Conservation (phyloP, 202 grass and related monocot species). For the Eragrostis tef region DNA sequence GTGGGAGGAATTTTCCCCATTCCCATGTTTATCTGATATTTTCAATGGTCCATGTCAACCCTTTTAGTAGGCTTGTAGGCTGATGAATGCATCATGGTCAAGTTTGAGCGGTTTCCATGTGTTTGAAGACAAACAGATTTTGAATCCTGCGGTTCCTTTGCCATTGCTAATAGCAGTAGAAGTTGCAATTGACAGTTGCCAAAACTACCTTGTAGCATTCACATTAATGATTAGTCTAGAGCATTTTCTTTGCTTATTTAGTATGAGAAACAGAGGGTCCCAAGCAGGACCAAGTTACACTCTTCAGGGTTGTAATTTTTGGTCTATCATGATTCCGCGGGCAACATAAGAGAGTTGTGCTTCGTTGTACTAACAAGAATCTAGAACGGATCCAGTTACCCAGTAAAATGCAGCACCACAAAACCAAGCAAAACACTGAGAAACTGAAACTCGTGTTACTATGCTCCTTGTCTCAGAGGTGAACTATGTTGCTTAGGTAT, state of each 20-base stretch:
- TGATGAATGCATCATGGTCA: background rate
- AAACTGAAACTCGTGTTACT: background rate
- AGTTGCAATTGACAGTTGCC: background rate
- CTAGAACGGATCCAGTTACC: background rate
- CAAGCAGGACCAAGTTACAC: background rate
- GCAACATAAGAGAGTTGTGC: background rate
- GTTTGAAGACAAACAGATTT: background rate
- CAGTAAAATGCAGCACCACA: background rate
- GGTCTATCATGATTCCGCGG: background rate
- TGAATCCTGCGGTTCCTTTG: background rate
- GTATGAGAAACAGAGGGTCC: background rate
- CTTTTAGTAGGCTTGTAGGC: background rate
- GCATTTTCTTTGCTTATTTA: too few relatives aligned
- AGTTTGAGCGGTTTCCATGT: background rate
- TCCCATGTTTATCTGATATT: background rate
- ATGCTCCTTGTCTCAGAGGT: background rate
- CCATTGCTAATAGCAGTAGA: background rate
- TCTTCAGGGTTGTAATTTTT: background rate
- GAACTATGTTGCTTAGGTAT: conserved; percentile 58
- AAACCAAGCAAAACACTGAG: background rate
- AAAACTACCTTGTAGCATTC: conserved; percentile 4
- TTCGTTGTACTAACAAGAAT: background rate
- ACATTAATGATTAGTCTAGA: background rate
- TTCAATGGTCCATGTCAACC: background rate
- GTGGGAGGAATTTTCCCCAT: too few relatives aligned